phyloP scores from a whole-genome alignment of 2,329 filamentous ascomycete genomes.

The Fragosphaeria purpurea region DNA sequence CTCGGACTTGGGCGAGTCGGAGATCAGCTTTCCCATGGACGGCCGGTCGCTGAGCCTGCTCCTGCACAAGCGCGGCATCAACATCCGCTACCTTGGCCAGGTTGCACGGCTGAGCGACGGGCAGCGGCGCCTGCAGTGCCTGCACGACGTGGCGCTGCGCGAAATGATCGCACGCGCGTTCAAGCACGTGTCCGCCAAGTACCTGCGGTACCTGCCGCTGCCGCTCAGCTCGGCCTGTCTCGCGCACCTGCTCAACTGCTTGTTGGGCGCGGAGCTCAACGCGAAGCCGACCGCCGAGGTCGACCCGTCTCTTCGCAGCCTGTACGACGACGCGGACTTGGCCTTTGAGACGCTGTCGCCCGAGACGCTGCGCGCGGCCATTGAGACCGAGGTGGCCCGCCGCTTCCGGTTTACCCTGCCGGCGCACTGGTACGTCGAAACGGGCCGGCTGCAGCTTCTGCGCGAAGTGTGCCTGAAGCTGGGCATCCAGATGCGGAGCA shows the following conservation, averaged over 20 bases:
- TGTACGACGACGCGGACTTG: constrained; percentile 77
- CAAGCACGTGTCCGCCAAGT: constrained; percentile 78
- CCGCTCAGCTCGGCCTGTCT: constrained; percentile 72
- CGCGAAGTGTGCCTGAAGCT: constrained; percentile 84
- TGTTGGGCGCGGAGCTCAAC: constrained; percentile 70
- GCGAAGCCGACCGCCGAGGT: constrained; percentile 67
- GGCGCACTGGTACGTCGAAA: constrained; percentile 55
- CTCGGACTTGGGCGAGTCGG: constrained; percentile 78
- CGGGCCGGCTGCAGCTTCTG: constrained; percentile 65
- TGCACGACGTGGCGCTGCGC: constrained; percentile 68
- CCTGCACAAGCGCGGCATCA: constrained; percentile 94
- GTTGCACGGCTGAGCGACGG: constrained; percentile 57
- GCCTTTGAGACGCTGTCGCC: constrained; percentile 73
- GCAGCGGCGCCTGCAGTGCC: constrained; percentile 62
- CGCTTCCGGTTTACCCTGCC: constrained; percentile 71
- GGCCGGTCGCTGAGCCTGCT: constrained; percentile 82
- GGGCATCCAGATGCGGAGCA: constrained; percentile 76
- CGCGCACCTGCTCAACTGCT: constrained; percentile 85
- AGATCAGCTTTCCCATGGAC: constrained; percentile 97
- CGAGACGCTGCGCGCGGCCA: constrained; percentile 55
- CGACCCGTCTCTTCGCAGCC: constrained; percentile 59
- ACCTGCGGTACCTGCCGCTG: constrained; percentile 69
- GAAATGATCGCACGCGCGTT: constrained; percentile 95
- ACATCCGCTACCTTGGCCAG: constrained; percentile 88
- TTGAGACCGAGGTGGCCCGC: constrained; percentile 60